Evolutionary conservation across 2,329 filamentous ascomycete species (phyloP).

Genomic region (Zopfia rhizophila): DNA sequence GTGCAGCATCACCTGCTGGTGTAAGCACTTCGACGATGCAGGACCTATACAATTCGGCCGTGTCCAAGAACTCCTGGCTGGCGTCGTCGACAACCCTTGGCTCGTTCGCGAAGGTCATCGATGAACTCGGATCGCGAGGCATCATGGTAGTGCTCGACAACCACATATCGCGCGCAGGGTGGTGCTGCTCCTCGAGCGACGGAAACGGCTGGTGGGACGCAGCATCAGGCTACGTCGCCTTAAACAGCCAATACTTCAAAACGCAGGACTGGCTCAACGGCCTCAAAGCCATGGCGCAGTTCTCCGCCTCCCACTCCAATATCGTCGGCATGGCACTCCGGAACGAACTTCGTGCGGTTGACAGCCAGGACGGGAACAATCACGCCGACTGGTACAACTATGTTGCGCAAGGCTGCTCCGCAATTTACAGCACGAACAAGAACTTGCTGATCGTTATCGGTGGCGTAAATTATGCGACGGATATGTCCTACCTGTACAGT

Average conservation of each 20-base stretch:
- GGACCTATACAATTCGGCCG: no score
- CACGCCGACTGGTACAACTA: no score
- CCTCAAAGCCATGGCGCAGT: slow-evolving; percentile 60
- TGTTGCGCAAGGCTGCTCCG: no score
- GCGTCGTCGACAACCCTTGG: slow-evolving; percentile 4
- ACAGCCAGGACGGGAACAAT: no score
- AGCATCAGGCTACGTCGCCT: slow-evolving; percentile 57
- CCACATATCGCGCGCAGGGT: slow-evolving; percentile 12
- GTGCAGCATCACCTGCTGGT: no score
- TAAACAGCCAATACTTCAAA: slow-evolving; percentile 65
- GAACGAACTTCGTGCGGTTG: no score
- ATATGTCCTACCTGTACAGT: no score
- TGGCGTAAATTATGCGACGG: no score
- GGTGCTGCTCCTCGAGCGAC: slow-evolving; percentile 41
- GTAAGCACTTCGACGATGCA: no score
- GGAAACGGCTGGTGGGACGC: slow-evolving; percentile 68
- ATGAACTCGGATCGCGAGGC: slow-evolving; percentile 4
- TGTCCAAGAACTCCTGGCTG: slow-evolving; percentile 52
- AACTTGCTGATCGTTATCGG: no score
- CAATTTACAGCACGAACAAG: no score
- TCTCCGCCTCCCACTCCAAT: slow-evolving; percentile 56
- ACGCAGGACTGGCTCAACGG: slow-evolving; percentile 62
- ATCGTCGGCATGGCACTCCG: slow-evolving; percentile 64
- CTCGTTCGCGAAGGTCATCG: slow-evolving; percentile 5
- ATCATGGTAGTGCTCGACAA: slow-evolving; percentile 14